Evolutionary conservation across 257 asterid species (phyloP), one percentile per base, ranked within the genome.

Genomic region (Solanum piurae): DNA sequence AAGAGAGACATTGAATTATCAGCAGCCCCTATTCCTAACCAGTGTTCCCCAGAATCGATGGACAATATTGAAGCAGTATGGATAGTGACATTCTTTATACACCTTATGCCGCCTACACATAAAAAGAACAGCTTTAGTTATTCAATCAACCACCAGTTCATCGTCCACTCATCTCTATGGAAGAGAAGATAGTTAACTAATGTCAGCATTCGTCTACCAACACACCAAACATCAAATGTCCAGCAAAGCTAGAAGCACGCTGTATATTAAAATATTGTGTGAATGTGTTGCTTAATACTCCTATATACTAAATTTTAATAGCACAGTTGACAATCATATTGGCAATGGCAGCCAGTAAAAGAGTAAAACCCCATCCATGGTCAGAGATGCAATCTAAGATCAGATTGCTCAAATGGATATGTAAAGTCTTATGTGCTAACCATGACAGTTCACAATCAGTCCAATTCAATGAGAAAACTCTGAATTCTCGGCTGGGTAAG

Each of bases 1-100:
- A 95, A 97, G 83, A 97, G 98, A 87, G 99, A 95, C 99, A 97
- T 95, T 42, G 99, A 95, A 87, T 95, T 97, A 92, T 97, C 99
- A n/a, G 98, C 96, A 88, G 99, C 99, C 42, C 98, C 99, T 12
- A 97, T 88, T 89, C 98, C 99, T 75, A 97, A 90, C 99, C 99
- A 97, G 90, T 97, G 95, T 86, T 97, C 99, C 75, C 98, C 95
- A 21, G 98, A 98, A 89, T 93, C 94, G 90, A 97, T 91, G 86
- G 99, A 97, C 93, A 97, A 88, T 91, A 97, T 93, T 66, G 98
- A 89, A 79, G 95, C 87, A 71, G 89, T 91, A 86, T 97, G 99
- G 88, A 93, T 90, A 34, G 98, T 93, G 85, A 95, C 95, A 91
- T 93, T 95, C 95, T 97, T 97, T 74, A 91, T 91, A 88, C 98